Base-by-base conservation (phyloP, 1,284 basidiomycete genomes). In the Hypsizygus ulmarius region DNA sequence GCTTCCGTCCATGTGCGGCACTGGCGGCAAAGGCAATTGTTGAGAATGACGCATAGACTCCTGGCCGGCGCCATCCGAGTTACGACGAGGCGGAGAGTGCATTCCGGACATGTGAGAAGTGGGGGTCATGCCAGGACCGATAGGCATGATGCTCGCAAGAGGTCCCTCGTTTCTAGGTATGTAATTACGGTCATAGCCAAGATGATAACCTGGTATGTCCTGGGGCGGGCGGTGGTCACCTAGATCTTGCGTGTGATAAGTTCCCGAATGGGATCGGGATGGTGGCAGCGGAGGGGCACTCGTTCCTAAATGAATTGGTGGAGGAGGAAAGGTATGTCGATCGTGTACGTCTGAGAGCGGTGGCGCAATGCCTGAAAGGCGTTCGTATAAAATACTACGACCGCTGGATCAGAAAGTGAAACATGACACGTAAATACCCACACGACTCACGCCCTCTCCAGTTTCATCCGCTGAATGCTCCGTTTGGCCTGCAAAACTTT, bases 381-480 rank as follows among this genome's bases (percentile, higher is more conserved):
- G 81, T 66, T 90, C 88, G 60, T 90, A 90, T 45, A 90, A 67
- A 40, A 90, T 81, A 48, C 88, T 90, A 59, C 44, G 54, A 45
- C 39, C 47, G 14, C 30, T 16, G 49, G 46, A 60, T 64, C 40
- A 62, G 62, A 51, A 52, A 40, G 42, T 51, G 49, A 32, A 50
- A 65, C 55, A 52, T 51, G 19, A 53, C 37, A 61, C 55, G 62
- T 56, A 48, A 52, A 47, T 40, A 39, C 50, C 47, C 32, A 49
- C 36, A 28, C 42, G 44, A 82, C 90, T 73, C 61, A 93, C 91
- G 91, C 89, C 72, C 92, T 75, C 66, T 95, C 92, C 50, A 95
- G 75, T 64, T 90, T 86, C 79, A 94, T 85, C 36, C 92, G 78
- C 64, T 93, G 90, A 46, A 95, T 92, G 60, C 84, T 88, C 58